Evolutionary conservation across 225 moss, liverwort and hornwort genomes (phyloP).

Genomic region (Antitrichia curtipendula): DNA sequence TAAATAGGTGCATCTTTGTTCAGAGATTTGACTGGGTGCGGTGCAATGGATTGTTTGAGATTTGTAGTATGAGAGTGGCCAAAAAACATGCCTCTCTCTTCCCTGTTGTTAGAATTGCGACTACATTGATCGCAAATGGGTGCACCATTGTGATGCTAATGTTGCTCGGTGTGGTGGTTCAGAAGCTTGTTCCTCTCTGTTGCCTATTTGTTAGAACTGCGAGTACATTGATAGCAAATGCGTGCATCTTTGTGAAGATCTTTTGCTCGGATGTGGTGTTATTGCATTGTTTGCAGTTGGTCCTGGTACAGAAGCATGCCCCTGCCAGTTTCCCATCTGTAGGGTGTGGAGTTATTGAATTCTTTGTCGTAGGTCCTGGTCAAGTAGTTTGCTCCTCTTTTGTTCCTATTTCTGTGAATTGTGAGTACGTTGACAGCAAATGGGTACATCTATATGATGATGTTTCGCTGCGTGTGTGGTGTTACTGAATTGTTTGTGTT

Average conservation of each 20-base stretch:
- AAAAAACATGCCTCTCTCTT: not conserved
- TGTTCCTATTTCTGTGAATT: not conserved
- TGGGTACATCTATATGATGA: not conserved
- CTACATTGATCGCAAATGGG: not conserved
- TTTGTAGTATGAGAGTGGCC: too few relatives aligned
- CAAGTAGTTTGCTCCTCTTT: not conserved
- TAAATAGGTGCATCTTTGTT: not conserved
- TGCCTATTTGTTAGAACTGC: not conserved
- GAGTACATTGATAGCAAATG: not conserved
- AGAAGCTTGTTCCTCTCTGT: not conserved
- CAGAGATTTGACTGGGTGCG: not conserved
- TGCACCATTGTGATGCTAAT: not conserved
- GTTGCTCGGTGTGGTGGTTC: not conserved
- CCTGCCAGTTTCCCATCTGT: not conserved
- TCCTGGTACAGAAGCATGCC: too few relatives aligned
- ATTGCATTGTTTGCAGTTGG: not conserved
- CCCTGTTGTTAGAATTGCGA: not conserved
- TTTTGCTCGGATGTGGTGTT: not conserved
- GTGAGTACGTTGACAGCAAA: not conserved
- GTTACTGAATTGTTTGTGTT: not conserved
- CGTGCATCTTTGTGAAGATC: not conserved
- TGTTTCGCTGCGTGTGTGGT: not conserved
- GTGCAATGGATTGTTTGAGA: too few relatives aligned
- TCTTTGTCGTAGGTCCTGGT: not conserved
- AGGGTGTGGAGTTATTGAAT: not conserved